Evolutionary conservation across 768 basidiomycete genomes (phyloP).

Genomic region (Boletus rubescentipes): DNA sequence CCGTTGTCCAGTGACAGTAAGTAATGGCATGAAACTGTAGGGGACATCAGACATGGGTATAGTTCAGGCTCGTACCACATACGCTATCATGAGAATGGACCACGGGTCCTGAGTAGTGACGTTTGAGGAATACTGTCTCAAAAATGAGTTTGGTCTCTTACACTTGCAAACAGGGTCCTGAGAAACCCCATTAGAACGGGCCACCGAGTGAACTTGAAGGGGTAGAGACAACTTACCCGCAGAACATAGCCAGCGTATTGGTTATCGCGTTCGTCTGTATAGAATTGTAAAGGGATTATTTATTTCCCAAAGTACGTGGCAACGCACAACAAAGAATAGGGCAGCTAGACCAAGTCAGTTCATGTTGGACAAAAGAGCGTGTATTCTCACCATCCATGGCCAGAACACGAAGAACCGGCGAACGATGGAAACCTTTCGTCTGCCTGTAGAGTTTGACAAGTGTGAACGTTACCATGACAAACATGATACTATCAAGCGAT

Average conservation of each 20-base stretch:
- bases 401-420: slow-evolving; percentile 1
- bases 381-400: slow-evolving; percentile 9
- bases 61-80: neutral
- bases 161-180: neutral
- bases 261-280: neutral
- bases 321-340: neutral
- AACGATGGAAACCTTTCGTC: neutral
- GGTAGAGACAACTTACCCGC: slow-evolving; percentile 3
- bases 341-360: neutral
- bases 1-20: too few relatives aligned
- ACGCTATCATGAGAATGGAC: slow-evolving; percentile 2
- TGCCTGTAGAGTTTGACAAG: neutral
- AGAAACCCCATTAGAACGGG: neutral
- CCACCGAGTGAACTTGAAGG: neutral
- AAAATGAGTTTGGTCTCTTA: neutral
- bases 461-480: neutral
- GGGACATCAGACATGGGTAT: neutral
- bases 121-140: neutral
- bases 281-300: neutral
- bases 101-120: slow-evolving; percentile 1
- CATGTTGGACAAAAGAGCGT: neutral
- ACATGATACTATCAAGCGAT: neutral
- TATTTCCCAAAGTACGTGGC: neutral
- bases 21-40: neutral
- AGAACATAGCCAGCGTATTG: neutral